A percentile compares a stretch with the other conserved stretches of the same genome.
phyloP scores from a whole-genome alignment of 75 land plant genomes.

The Picea sitchensis region DNA sequence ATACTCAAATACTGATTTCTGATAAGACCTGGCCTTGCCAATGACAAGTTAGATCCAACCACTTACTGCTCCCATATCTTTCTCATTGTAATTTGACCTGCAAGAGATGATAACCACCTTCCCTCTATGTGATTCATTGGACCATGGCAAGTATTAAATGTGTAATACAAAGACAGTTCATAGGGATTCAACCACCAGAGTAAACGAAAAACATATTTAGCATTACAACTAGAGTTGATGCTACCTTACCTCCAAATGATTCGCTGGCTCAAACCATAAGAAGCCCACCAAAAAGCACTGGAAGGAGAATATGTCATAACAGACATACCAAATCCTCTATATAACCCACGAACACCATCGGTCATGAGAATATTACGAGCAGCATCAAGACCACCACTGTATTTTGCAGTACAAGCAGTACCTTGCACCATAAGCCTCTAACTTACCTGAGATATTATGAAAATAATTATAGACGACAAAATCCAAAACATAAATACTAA shows the following conservation, averaged over 20 bases:
- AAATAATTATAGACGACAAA: slow-evolving; percentile 2
- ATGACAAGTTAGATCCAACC: background rate
- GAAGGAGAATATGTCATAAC: slow-evolving; percentile 91
- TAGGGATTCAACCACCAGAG: background rate
- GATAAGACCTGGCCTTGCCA: background rate
- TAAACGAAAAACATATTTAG: background rate
- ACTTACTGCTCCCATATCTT: background rate
- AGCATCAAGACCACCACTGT: slow-evolving; percentile 95
- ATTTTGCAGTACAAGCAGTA: slow-evolving; percentile 67
- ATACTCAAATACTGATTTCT: background rate
- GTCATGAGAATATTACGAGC: slow-evolving; percentile 67
- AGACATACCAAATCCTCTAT: slow-evolving; percentile 97
- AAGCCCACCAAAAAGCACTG: slow-evolving; percentile 99
- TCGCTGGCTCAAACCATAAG: slow-evolving; percentile 93
- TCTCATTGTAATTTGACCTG: background rate
- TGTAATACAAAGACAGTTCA: background rate
- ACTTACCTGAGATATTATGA: slow-evolving; percentile 63
- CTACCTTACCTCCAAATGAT: slow-evolving; percentile 75
- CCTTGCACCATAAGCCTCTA: slow-evolving; percentile 99
- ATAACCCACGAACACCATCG: slow-evolving; percentile 89
- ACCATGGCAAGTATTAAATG: background rate
- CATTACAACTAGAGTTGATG: background rate
- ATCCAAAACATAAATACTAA: background rate
- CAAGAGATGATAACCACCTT: background rate
- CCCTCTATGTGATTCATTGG: background rate